Evolutionary conservation across 257 asterid species (phyloP).

Genomic region (Fraxinus excelsior): DNA sequence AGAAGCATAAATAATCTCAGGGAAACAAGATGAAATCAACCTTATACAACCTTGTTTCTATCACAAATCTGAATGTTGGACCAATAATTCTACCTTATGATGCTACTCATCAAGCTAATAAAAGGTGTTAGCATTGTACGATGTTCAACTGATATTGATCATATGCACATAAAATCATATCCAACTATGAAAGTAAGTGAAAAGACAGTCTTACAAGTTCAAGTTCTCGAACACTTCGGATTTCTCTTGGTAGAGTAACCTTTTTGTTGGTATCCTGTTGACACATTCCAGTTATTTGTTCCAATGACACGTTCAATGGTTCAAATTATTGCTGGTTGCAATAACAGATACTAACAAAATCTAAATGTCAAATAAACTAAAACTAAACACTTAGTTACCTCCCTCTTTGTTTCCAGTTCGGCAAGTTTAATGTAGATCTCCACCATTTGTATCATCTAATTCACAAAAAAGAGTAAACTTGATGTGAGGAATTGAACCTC

Average conservation of each 20-base stretch:
- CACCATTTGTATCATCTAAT: constrained; percentile 96
- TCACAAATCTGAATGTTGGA: not conserved
- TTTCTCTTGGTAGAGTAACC: constrained; percentile 82
- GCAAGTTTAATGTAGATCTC: constrained; percentile 98
- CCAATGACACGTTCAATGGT: constrained; percentile 15
- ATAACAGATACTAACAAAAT: constrained; percentile 17
- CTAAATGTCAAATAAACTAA: constrained; percentile 16
- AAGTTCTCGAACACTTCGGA: constrained; percentile 84
- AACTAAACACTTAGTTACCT: constrained; percentile 49
- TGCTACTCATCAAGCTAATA: constrained; percentile 21
- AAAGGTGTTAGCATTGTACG: constrained; percentile 1
- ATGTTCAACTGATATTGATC: constrained; percentile 7
- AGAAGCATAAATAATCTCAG: not conserved
- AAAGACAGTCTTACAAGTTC: constrained; percentile 70
- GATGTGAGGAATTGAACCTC: constrained; percentile 18
- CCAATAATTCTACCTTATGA: constrained; percentile 6
- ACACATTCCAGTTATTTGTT: constrained; percentile 28
- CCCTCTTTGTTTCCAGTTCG: constrained; percentile 90
- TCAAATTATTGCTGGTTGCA: constrained; percentile 17
- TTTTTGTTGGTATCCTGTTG: constrained; percentile 87
- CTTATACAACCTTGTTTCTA: not conserved
- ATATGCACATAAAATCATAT: constrained; percentile 1
- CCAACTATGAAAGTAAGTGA: constrained; percentile 28
- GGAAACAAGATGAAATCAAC: not conserved
- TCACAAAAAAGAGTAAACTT: constrained; percentile 27